Evolutionary conservation across 768 basidiomycete species (phyloP).

Genomic region (Trametes sanguinea): DNA sequence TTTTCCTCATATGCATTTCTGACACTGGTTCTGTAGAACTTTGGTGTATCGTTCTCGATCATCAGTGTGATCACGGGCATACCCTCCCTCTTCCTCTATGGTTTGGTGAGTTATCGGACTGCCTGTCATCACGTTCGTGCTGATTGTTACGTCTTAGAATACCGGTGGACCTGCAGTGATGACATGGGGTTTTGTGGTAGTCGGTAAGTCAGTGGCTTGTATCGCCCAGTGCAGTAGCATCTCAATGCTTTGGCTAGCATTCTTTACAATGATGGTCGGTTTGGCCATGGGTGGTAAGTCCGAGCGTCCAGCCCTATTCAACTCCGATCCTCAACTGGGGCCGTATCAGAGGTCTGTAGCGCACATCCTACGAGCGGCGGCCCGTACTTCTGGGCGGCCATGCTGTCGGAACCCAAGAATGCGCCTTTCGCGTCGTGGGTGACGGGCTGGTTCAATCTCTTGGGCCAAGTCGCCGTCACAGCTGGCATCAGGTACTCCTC

Average conservation of each 20-base stretch:
- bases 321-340: too few species aligned
- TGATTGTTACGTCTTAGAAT: conserved; percentile 44
- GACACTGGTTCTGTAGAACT: too few species aligned
- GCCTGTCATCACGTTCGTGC: neutral
- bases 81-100: conserved; percentile 68
- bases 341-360: conserved; percentile 53
- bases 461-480: conserved; percentile 77
- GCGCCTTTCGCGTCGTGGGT: conserved; percentile 75
- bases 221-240: neutral
- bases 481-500: conserved; percentile 77
- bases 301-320: too few species aligned
- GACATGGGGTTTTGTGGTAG: conserved; percentile 75
- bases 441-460: conserved; percentile 74
- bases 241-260: conserved; percentile 31
- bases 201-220: conserved; percentile 42
- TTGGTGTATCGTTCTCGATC: conserved; percentile 75
- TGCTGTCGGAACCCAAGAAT: conserved; percentile 57
- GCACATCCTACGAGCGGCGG: conserved; percentile 74
- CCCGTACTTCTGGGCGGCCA: conserved; percentile 82
- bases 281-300: conserved; percentile 72
- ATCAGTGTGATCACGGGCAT: conserved; percentile 76
- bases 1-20: too few species aligned
- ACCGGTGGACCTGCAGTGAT: conserved; percentile 78
- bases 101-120: conserved; percentile 49
- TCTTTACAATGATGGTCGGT: conserved; percentile 72